phyloP scores from a whole-genome alignment of 2,329 filamentous ascomycete genomes.

The Hypoxylon sp. region DNA sequence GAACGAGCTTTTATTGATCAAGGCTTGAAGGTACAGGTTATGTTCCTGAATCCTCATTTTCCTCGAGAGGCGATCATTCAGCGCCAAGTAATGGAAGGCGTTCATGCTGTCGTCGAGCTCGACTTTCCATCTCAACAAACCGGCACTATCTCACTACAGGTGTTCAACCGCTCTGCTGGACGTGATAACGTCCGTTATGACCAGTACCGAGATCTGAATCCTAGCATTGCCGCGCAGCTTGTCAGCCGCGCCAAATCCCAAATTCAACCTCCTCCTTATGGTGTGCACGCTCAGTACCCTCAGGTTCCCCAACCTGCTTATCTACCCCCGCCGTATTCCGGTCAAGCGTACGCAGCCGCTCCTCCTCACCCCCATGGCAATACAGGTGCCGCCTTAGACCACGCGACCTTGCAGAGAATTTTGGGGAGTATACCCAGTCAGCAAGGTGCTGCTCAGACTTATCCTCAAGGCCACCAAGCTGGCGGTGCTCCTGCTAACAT shows the following conservation, averaged over 20 bases:
- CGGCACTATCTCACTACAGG: slow-evolving; percentile 83
- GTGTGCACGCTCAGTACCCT: slow-evolving; percentile 46
- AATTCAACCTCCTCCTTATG: slow-evolving; percentile 52
- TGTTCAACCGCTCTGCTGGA: slow-evolving; percentile 87
- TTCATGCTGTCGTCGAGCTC: slow-evolving; percentile 85
- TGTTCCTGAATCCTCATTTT: slow-evolving; percentile 83
- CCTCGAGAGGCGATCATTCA: slow-evolving; percentile 85
- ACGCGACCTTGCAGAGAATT: slow-evolving; percentile 55
- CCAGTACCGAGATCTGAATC: slow-evolving; percentile 87
- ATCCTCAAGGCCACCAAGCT: slow-evolving; percentile 52
- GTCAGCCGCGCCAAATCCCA: slow-evolving; percentile 77
- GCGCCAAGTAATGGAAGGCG: slow-evolving; percentile 88
- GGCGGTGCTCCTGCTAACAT: slow-evolving; percentile 48
- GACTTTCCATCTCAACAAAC: slow-evolving; percentile 77
- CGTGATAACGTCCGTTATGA: slow-evolving; percentile 84
- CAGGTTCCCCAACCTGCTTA: slow-evolving; percentile 53
- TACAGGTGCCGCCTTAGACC: slow-evolving; percentile 53
- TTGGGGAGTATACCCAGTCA: slow-evolving; percentile 53
- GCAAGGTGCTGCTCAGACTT: slow-evolving; percentile 42
- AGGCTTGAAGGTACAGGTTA: slow-evolving; percentile 81
- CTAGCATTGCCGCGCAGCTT: slow-evolving; percentile 83
- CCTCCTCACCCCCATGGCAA: slow-evolving; percentile 30
- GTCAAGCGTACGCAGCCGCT: slow-evolving; percentile 44
- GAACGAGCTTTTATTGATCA: slow-evolving; percentile 81
- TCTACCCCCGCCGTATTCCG: slow-evolving; percentile 44